phyloP scores from a whole-genome alignment of 192 early-diverging fungal species.

The Dispira parvispora region DNA sequence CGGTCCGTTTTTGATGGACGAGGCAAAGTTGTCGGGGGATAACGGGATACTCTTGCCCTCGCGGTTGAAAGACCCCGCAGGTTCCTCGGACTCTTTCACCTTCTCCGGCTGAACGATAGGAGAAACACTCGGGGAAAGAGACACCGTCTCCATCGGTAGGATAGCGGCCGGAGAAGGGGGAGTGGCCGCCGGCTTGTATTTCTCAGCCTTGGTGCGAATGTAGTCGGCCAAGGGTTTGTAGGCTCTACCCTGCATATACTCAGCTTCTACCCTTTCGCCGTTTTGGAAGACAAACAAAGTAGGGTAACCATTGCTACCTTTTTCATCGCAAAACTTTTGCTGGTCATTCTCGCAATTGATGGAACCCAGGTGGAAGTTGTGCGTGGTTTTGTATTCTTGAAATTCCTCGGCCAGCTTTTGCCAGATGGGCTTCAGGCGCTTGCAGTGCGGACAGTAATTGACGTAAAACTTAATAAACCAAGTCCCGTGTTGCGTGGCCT shows the following conservation, averaged over 20 bases:
- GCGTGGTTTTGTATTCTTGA: constrained; percentile 16
- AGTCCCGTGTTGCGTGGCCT: constrained; percentile 20
- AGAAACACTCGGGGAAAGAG: constrained; percentile 10
- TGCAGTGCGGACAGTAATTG: constrained; percentile 26
- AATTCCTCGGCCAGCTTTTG: constrained; percentile 23
- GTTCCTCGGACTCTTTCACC: constrained; percentile 8
- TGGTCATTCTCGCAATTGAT: constrained; percentile 28
- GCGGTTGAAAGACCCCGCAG: constrained; percentile 22
- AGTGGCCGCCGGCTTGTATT: constrained; percentile 12
- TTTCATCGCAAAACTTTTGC: constrained; percentile 18
- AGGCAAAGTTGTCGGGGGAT: constrained; percentile 31
- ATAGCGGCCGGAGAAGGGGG: not conserved
- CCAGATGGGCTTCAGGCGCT: constrained; percentile 29
- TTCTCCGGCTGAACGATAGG: constrained; percentile 15
- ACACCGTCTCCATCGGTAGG: not conserved
- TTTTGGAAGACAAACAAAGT: constrained; percentile 23
- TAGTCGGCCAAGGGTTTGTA: constrained; percentile 3
- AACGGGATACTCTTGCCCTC: constrained; percentile 38
- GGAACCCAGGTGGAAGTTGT: constrained; percentile 22
- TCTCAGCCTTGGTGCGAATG: constrained; percentile 13
- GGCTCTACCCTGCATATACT: constrained; percentile 3
- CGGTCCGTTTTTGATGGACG: constrained; percentile 33
- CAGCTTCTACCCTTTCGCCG: constrained; percentile 24
- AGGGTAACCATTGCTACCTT: constrained; percentile 26
- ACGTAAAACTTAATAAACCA: constrained; percentile 34